Evolutionary conservation across 345 rosid species (phyloP).

Genomic region (Corchorus olitorius): DNA sequence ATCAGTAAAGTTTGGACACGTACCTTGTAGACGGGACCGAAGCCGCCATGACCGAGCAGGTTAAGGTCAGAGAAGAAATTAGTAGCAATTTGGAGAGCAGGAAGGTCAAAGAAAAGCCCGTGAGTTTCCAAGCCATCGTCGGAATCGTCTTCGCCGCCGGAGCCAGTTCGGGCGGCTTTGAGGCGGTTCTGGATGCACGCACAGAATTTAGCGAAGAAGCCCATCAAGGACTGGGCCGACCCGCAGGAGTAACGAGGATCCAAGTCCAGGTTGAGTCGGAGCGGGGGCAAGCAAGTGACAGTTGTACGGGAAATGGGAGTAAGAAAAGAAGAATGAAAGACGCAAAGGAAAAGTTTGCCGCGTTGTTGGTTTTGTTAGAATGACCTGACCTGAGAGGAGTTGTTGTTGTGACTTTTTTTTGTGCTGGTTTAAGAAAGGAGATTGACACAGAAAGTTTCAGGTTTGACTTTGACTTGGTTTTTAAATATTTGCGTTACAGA

Average conservation of each 20-base stretch:
- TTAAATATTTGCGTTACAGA: no score
- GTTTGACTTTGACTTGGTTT: no score
- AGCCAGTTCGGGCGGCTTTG: conserved; percentile 13
- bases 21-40: conserved; percentile 92
- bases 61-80: conserved; percentile 73
- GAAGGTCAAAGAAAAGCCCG: conserved; percentile 64
- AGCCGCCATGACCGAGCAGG: conserved; percentile 87
- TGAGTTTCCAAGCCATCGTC: conserved; percentile 33
- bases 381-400: no score
- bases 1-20: neutral
- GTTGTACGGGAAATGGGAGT: neutral
- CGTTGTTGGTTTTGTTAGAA: no score
- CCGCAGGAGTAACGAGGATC: neutral
- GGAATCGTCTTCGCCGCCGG: conserved; percentile 17
- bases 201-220: conserved; percentile 25
- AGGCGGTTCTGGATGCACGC: conserved; percentile 29
- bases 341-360: no score
- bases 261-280: neutral
- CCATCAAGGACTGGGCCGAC: conserved; percentile 33
- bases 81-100: conserved; percentile 68
- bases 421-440: no score
- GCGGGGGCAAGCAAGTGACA: neutral
- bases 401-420: no score
- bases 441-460: no score
- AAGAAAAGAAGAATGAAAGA: neutral